Conservation (phyloP, 169 alveolate species). For the Theileria sp. region DNA sequence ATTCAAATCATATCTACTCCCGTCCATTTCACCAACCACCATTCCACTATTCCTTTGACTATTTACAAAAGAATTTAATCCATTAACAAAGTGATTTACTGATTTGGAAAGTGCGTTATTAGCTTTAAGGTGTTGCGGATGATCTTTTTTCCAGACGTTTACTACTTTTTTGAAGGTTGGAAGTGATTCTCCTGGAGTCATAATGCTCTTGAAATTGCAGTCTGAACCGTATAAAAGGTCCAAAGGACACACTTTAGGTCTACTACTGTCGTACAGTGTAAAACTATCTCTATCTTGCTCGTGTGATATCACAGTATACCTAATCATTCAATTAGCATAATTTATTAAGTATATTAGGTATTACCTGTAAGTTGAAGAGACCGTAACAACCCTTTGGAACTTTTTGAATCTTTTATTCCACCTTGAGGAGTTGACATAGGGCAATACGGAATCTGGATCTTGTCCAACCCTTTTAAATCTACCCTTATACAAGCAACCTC, state of each 20-base stretch:
- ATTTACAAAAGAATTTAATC: background rate
- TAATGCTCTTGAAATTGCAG: background rate
- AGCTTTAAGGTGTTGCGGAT: background rate
- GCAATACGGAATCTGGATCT: constrained; percentile 32
- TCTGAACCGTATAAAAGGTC: constrained; percentile 8
- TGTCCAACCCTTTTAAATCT: constrained; percentile 21
- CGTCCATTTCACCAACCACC: background rate
- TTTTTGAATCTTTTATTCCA: constrained; percentile 60
- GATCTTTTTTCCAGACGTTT: constrained; percentile 40
- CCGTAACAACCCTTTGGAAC: constrained; percentile 47
- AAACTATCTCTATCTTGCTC: constrained; percentile 8
- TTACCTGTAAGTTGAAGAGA: constrained; percentile 12
- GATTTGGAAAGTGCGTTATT: background rate
- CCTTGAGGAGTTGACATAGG: constrained; percentile 41
- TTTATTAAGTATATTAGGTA: background rate
- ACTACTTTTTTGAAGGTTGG: constrained; percentile 33
- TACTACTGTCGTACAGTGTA: constrained; percentile 1
- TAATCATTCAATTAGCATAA: background rate
- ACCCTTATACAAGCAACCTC: constrained; percentile 61
- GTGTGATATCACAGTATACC: constrained; percentile 8
- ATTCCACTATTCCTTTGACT: background rate
- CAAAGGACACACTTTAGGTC: constrained; percentile 13
- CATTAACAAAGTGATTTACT: background rate
- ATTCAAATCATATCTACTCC: background rate
- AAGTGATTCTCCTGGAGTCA: constrained; percentile 30